Base-by-base conservation (phyloP, 2,329 filamentous ascomycete species). In the Cercospora nicotianae region DNA sequence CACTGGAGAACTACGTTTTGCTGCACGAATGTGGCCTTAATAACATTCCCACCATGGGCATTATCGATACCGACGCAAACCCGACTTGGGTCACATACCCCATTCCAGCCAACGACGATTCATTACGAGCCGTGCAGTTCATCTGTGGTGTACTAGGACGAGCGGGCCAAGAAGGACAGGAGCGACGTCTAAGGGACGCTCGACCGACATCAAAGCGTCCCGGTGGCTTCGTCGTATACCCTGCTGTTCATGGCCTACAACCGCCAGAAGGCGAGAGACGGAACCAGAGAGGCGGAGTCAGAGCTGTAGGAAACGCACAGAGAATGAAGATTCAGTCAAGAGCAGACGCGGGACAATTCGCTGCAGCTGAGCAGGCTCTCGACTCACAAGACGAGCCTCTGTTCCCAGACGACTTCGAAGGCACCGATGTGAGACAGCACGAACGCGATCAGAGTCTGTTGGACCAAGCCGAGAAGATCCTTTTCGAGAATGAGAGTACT, bases 61-160 rank as follows among this genome's bases (percentile, higher is more conserved):
- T 99, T 67, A 91, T 98, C 73, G 95, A 99, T 80, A 98, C 95
- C 0, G 91, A 99, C 79, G 90, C 89, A 2, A 91, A 98, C 80
- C 92, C 95, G 0, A 92, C 92, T 0, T 94, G 92, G 88, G 93
- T 98, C 61, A 98, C 95, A 3, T 99, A 99, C 78, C 91, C 92
- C 13, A 97, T 99, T 73, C 95, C 95, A 1, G 93, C 93, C 61
- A 99, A 99, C 79, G 95, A 99, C 77, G 95, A 99, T 84, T 96
- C 93, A 87, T 81, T 97, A 73, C 90, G 95, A 69, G 90, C 90
- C 72, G 87, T 93, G 60, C 88, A 90, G 73, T 85, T 97, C 69
- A 92, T 99, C 73, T 91, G 90, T 3, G 93, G 93, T 63, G 90
- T 95, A 1, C 85, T 99, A 42, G 94, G 94, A 48, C 87, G 91